Conservation (phyloP, 129 eudicot genomes). For the Daucus carota region DH1_v3.0 NC_030382.2:58107501-58108000, state of each 20-base stretch:
- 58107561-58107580: neutral
- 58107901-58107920: too few species aligned
- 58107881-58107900: too few species aligned
- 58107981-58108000: too few species aligned
- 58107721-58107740: neutral
- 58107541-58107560: neutral
- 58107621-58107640: constrained; percentile 9
- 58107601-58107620: neutral
- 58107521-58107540: constrained; percentile 5
- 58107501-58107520: neutral
- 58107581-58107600: neutral
- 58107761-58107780: constrained; percentile 21
- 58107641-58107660: constrained; percentile 28
- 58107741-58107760: constrained; percentile 24
- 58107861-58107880: too few species aligned
- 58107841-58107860: too few species aligned
- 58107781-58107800: too few species aligned
- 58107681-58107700: constrained; percentile 14
- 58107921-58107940: too few species aligned
- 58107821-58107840: too few species aligned
- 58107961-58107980: too few species aligned
- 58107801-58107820: too few species aligned
- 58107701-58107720: neutral
- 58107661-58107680: constrained; percentile 23
- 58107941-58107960: too few species aligned